These are phyloP conservation scores for Chalciporus sp. DNA, from an alignment of 1,284 basidiomycete genomes.

Conservation along the genomic window DNA sequence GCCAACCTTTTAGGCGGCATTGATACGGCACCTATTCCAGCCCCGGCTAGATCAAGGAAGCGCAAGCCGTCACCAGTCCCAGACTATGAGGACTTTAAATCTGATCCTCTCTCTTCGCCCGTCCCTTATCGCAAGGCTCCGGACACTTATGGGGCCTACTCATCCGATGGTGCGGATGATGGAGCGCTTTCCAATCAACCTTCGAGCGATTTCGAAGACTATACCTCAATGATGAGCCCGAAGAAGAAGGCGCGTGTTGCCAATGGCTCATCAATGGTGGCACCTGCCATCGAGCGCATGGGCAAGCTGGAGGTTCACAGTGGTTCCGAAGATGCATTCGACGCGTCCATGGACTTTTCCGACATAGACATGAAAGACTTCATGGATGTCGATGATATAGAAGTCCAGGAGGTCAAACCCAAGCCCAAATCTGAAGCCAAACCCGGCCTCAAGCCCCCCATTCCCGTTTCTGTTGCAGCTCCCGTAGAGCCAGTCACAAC, in stretches of 20 bases:
- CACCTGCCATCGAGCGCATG: slow-evolving; percentile 57
- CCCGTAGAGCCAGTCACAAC: slow-evolving; percentile 73
- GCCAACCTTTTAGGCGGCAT: slow-evolving; percentile 70
- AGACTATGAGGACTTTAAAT: slow-evolving; percentile 31
- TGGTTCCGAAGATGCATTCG: slow-evolving; percentile 51
- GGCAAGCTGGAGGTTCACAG: slow-evolving; percentile 60
- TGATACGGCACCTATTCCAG: slow-evolving; percentile 49
- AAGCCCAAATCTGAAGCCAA: slow-evolving; percentile 6
- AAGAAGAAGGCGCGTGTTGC: slow-evolving; percentile 63
- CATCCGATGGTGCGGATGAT: slow-evolving; percentile 62
- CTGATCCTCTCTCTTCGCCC: slow-evolving; percentile 42
- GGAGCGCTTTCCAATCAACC: slow-evolving; percentile 34
- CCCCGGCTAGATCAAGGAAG: slow-evolving; percentile 54
- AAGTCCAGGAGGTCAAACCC: slow-evolving; percentile 42
- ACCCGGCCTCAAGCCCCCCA: slow-evolving; percentile 24
- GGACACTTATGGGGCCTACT: slow-evolving; percentile 41
- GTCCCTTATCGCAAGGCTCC: slow-evolving; percentile 30
- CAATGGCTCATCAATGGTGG: slow-evolving; percentile 39
- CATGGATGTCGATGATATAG: slow-evolving; percentile 51
- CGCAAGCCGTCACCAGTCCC: slow-evolving; percentile 70
- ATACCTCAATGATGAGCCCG: slow-evolving; percentile 55
- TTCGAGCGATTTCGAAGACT: slow-evolving; percentile 56
- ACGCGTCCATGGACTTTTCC: slow-evolving; percentile 55
- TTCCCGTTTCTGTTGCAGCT: slow-evolving; percentile 62
- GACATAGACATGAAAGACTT: slow-evolving; percentile 41